Evolutionary conservation across 1,139 yeast genomes (phyloP), one percentile per base, ranked within the genome.

Genomic region (Pichia cactophila): DNA sequence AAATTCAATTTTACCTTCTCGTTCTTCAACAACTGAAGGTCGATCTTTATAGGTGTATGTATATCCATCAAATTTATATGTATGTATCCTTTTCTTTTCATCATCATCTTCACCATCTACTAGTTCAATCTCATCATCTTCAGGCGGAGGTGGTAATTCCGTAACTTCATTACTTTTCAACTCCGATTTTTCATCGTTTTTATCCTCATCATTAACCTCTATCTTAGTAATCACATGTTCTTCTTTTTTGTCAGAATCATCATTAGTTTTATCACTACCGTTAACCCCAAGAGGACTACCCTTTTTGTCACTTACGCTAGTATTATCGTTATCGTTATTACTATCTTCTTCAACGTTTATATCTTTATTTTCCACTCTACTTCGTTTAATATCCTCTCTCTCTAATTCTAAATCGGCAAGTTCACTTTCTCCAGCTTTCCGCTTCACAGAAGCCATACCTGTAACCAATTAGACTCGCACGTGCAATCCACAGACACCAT

Each of bases 21-120:
- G 78, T 62, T 92, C 98, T 64, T 90, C 98, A 20, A 89, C 74
- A 3, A 90, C 97, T 6, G 96, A 89, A 0, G 97, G 94, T 54
- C 97, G 74, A 65, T 92, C 98, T 61, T 85, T 86, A 68, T 86
- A 90, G 29, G 88, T 80, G 64, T 90, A 89, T 50, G 77, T 74
- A n/a, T 78, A 79, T 1, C 96, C 96, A 61, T 88, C 95, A 61
- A 81, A 81, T 48, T 71, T 73, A 60, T 81, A 81, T 16, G 71
- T 69, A 44, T 69, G 74, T 42, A 74, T 77, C 42, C 83, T 70
- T 54, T 78, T 78, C 44, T 69, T 72, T 51, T 76, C 82, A 37
- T 76, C 81, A 46, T 74, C 81, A 14, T 65, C 64, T 1, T 59
- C 54, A 7, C 58, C 59, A 26, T 36, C 47, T 14, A 43, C 49